A percentile compares a stretch with the other conserved stretches of the same genome.
Evolutionary conservation across 257 asterid species (phyloP).

Genomic region (Rehmannia glutinosa): DNA sequence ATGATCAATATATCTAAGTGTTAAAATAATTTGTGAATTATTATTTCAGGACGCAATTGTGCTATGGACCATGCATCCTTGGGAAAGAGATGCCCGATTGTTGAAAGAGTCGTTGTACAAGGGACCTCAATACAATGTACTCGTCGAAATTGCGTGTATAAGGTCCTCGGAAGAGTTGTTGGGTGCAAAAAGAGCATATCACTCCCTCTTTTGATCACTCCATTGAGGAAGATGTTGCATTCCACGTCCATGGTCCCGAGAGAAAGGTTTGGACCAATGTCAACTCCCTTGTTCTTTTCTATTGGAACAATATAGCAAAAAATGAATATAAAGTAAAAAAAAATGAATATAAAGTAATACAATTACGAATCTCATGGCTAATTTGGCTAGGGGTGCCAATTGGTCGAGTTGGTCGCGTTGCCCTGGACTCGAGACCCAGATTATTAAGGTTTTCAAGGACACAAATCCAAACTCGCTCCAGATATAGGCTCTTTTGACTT

Average conservation of each 20-base stretch:
- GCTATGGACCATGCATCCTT: slow-evolving; percentile 83
- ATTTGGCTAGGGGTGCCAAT: too few relatives aligned
- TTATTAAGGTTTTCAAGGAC: too few relatives aligned
- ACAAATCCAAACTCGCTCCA: too few relatives aligned
- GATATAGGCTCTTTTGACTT: too few relatives aligned
- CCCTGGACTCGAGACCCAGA: too few relatives aligned
- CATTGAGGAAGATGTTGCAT: slow-evolving; percentile 74
- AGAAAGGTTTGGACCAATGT: slow-evolving; percentile 35
- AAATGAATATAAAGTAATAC: too few relatives aligned
- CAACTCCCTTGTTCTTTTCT: background rate
- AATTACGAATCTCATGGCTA: background rate
- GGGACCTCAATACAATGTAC: slow-evolving; percentile 37
- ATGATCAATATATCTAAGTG: too few relatives aligned
- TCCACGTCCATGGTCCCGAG: slow-evolving; percentile 35
- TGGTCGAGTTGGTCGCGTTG: too few relatives aligned
- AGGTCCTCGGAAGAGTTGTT: slow-evolving; percentile 67
- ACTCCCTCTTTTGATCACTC: slow-evolving; percentile 79
- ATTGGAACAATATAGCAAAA: background rate
- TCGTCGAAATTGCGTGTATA: slow-evolving; percentile 71
- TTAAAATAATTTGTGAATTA: too few relatives aligned
- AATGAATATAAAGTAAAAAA: background rate
- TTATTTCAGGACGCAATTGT: slow-evolving; percentile 63
- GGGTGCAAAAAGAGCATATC: slow-evolving; percentile 85
- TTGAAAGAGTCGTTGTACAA: slow-evolving; percentile 47
- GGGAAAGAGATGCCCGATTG: slow-evolving; percentile 90